Conservation (phyloP, 768 basidiomycete genomes). For the Kwoniella shandongensis region DNA sequence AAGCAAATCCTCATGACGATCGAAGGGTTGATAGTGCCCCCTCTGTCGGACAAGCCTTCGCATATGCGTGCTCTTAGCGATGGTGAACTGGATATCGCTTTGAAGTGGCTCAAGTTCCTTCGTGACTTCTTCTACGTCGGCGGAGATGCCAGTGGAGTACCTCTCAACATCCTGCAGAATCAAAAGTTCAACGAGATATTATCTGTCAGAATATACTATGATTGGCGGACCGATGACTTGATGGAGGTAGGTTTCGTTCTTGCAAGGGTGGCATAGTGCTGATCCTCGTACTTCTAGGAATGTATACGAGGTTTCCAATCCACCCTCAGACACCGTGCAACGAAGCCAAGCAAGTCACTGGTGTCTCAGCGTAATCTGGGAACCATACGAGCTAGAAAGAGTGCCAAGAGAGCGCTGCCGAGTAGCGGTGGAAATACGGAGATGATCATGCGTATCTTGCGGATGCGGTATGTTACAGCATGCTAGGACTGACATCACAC, state of each 20-base stretch:
- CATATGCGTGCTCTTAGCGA: slow-evolving; percentile 90
- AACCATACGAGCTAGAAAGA: slow-evolving; percentile 90
- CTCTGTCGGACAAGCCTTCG: slow-evolving; percentile 76
- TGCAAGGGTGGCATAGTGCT: slow-evolving; percentile 12
- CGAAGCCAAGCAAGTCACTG: slow-evolving; percentile 89
- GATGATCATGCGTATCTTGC: slow-evolving; percentile 87
- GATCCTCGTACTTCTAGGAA: slow-evolving; percentile 65
- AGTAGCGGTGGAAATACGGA: slow-evolving; percentile 68
- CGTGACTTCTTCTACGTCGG: slow-evolving; percentile 92
- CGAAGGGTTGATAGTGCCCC: slow-evolving; percentile 85
- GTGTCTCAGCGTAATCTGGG: slow-evolving; percentile 90
- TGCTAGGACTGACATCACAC: background rate
- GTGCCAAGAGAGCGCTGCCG: slow-evolving; percentile 81
- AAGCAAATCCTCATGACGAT: slow-evolving; percentile 87
- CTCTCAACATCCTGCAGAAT: slow-evolving; percentile 82
- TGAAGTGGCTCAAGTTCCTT: slow-evolving; percentile 96
- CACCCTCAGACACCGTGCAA: slow-evolving; percentile 72
- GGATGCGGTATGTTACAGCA: slow-evolving; percentile 73
- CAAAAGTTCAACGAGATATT: slow-evolving; percentile 90
- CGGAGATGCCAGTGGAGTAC: slow-evolving; percentile 80
- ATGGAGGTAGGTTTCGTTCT: slow-evolving; percentile 49
- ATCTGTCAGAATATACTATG: slow-evolving; percentile 90
- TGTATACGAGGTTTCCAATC: slow-evolving; percentile 95
- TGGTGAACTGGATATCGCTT: slow-evolving; percentile 97
- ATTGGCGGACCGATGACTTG: slow-evolving; percentile 64